A percentile compares a stretch with the other conserved stretches of the same genome.
Conservation (phyloP, 2,329 filamentous ascomycete genomes). For the Claviceps humidiphila region DNA sequence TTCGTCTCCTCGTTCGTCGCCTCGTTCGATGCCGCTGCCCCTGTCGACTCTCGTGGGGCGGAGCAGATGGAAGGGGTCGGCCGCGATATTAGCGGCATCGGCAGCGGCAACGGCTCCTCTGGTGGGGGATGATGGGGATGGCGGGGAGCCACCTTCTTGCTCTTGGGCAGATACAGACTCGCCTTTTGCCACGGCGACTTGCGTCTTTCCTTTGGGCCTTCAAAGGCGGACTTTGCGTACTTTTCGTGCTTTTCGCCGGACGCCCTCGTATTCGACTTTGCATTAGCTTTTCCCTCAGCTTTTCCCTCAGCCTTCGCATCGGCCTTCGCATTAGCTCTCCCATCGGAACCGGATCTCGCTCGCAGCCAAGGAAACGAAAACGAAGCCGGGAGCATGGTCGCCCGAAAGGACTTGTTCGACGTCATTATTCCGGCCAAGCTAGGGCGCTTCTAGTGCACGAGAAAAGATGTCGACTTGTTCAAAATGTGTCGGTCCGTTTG, state of each 20-base stretch:
- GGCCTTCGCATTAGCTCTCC: no score
- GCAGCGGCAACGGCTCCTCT: neutral
- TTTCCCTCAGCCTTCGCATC: no score
- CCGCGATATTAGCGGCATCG: neutral
- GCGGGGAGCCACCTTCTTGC: conserved; percentile 3
- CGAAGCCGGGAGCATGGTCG: conserved; percentile 23
- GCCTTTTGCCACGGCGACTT: conserved; percentile 14
- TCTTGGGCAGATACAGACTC: conserved; percentile 7
- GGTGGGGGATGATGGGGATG: neutral
- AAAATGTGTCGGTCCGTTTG: no score
- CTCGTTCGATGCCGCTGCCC: no score
- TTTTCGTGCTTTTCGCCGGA: neutral
- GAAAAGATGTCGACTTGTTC: no score
- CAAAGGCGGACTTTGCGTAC: neutral
- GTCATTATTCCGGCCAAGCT: conserved; percentile 22
- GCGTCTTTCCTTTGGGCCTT: neutral
- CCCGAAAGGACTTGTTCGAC: conserved; percentile 32
- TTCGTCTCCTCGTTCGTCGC: neutral
- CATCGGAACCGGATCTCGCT: conserved; percentile 14
- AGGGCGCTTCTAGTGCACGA: neutral
- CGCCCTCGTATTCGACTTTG: neutral
- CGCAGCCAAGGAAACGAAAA: conserved; percentile 22
- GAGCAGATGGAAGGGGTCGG: neutral
- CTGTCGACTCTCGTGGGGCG: neutral
- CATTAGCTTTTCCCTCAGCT: no score